Percentiles rank a stretch among this genome's conserved stretches.
Evolutionary conservation across 345 rosid species (phyloP).

Genomic region (Eucalyptus urophylla): DNA sequence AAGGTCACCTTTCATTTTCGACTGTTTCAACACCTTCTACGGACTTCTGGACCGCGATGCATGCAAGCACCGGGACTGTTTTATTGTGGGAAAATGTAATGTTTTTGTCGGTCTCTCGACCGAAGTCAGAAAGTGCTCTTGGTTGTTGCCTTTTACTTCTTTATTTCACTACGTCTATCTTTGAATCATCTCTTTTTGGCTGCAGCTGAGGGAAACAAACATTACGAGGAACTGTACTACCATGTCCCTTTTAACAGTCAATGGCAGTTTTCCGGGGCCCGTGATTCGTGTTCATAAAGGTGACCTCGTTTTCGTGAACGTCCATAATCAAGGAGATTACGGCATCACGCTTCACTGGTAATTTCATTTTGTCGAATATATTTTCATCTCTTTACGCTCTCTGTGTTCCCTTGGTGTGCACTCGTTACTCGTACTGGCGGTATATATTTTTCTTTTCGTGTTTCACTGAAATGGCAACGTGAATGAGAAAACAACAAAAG

Average conservation of each 20-base stretch:
- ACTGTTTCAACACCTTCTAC: neutral
- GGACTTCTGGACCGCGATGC: neutral
- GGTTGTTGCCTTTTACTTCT: neutral
- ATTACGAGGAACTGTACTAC: constrained; percentile 9
- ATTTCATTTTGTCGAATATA: neutral
- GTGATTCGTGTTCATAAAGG: constrained; percentile 1
- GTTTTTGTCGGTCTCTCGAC: neutral
- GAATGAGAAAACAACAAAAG: neutral
- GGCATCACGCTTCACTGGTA: constrained; percentile 1
- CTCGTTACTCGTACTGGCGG: neutral
- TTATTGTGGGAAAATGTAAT: neutral
- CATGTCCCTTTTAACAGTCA: constrained; percentile 4
- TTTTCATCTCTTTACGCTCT: neutral
- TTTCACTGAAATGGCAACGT: neutral
- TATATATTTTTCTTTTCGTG: neutral
- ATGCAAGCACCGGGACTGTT: neutral
- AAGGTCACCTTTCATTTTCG: neutral
- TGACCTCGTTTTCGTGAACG: constrained; percentile 2
- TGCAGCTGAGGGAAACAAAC: neutral
- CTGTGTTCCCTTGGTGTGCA: neutral
- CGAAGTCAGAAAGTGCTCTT: neutral
- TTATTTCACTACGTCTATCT: neutral
- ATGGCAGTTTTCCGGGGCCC: constrained; percentile 22
- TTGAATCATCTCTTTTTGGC: neutral
- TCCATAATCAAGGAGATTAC: constrained; percentile 6